Conservation (phyloP, 2,329 filamentous ascomycete genomes). For the Fusarium anguioides region DNA sequence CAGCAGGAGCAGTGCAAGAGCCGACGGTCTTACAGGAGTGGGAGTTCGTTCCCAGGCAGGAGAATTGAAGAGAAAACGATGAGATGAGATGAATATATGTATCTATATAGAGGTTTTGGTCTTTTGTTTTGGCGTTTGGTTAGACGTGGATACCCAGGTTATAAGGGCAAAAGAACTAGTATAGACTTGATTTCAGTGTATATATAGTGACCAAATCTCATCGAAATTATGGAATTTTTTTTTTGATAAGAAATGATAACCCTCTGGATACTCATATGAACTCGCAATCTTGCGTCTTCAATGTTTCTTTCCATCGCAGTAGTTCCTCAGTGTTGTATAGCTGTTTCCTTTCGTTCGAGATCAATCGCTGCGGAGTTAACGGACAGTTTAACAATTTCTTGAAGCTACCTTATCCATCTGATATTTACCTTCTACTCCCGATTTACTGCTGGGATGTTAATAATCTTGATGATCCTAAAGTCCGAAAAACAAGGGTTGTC, state of each 20-base stretch:
- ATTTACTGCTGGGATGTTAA: background rate
- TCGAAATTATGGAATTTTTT: background rate
- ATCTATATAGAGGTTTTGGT: background rate
- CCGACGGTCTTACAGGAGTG: conserved; percentile 57
- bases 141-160: conserved; percentile 20
- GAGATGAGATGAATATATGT: background rate
- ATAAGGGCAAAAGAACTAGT: background rate
- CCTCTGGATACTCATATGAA: background rate
- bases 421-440: background rate
- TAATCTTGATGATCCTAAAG: background rate
- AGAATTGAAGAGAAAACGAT: background rate
- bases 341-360: too few species aligned
- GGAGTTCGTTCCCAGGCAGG: conserved; percentile 27
- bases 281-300: background rate
- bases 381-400: too few species aligned
- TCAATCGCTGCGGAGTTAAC: background rate
- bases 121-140: conserved; percentile 12
- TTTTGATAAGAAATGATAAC: background rate
- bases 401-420: background rate
- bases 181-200: conserved; percentile 10
- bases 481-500: background rate
- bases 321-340: too few species aligned
- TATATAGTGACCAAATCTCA: background rate
- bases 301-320: background rate
- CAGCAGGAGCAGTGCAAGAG: conserved; percentile 51